A percentile compares a stretch with the other conserved stretches of the same genome.
Evolutionary conservation across 768 basidiomycete species (phyloP).

Genomic region (Rhodocollybia butyracea): DNA sequence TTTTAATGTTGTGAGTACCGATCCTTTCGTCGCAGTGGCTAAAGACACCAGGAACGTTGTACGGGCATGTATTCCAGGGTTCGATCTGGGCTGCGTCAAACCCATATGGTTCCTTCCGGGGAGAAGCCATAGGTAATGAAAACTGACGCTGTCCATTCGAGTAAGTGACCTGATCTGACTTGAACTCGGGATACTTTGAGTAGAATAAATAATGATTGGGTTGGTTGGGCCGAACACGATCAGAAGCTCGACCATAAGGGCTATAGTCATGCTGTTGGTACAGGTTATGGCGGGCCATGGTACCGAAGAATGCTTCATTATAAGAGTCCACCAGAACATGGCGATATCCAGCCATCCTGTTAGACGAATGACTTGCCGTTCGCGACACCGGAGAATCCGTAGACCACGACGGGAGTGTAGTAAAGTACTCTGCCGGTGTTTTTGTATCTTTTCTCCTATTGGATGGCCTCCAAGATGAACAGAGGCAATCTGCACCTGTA

Average conservation of each 20-base stretch:
- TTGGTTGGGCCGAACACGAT: constrained; percentile 30
- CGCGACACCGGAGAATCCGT: constrained; percentile 10
- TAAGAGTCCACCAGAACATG: constrained; percentile 68
- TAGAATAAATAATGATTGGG: constrained; percentile 9
- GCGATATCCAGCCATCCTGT: constrained; percentile 61
- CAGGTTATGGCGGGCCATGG: constrained; percentile 14
- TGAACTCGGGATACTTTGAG: constrained; percentile 8
- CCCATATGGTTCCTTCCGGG: neutral
- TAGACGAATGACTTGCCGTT: constrained; percentile 47
- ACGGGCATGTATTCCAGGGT: constrained; percentile 2
- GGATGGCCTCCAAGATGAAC: constrained; percentile 49
- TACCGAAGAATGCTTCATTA: constrained; percentile 8
- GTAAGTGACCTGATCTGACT: neutral
- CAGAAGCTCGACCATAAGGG: constrained; percentile 72
- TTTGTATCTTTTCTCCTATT: constrained; percentile 26
- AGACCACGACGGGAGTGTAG: constrained; percentile 9
- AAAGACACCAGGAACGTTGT: constrained; percentile 7
- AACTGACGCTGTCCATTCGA: no score
- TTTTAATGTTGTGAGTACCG: no score
- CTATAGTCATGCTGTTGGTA: constrained; percentile 33
- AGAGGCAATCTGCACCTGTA: constrained; percentile 50
- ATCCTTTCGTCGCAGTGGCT: constrained; percentile 45
- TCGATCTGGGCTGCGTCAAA: neutral
- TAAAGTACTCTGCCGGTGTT: constrained; percentile 5
- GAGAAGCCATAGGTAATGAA: neutral